Evolutionary conservation across 2,329 filamentous ascomycete genomes (phyloP).

Genomic region (Ascochyta clinopodiicola): DNA sequence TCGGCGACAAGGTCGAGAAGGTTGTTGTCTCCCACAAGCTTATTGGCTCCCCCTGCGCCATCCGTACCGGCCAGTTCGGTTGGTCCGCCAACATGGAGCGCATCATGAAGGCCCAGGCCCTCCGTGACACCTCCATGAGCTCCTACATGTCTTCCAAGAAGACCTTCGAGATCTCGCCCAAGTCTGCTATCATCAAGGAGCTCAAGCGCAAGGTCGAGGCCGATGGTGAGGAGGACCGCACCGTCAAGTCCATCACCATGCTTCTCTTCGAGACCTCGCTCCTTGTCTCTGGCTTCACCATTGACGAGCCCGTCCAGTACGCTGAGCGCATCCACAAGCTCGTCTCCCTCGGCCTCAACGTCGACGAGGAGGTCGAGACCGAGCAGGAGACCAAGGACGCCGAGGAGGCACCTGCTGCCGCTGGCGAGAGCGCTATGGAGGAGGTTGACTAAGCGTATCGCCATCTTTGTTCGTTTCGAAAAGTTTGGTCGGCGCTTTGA

Average conservation of each 20-base stretch:
- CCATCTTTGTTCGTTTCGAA: slow-evolving; percentile 39
- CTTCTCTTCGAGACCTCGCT: slow-evolving; percentile 99
- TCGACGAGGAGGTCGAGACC: slow-evolving; percentile 89
- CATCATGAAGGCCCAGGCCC: slow-evolving; percentile 99
- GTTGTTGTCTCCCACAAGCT: slow-evolving; percentile 99
- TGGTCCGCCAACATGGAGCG: slow-evolving; percentile 99
- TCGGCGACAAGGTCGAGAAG: slow-evolving; percentile 99
- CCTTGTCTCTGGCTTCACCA: slow-evolving; percentile 98
- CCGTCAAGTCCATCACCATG: slow-evolving; percentile 98
- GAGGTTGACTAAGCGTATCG: slow-evolving; percentile 84
- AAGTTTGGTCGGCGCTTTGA: slow-evolving; percentile 49
- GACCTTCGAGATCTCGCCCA: slow-evolving; percentile 99
- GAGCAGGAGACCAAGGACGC: slow-evolving; percentile 61
- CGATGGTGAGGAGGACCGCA: slow-evolving; percentile 97
- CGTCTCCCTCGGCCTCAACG: slow-evolving; percentile 94
- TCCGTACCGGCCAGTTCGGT: slow-evolving; percentile 99
- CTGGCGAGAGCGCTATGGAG: slow-evolving; percentile 97
- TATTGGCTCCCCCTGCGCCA: slow-evolving; percentile 90
- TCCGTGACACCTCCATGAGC: slow-evolving; percentile 99
- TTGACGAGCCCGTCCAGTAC: slow-evolving; percentile 97
- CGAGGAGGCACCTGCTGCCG: slow-evolving; percentile 66
- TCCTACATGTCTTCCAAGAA: slow-evolving; percentile 99
- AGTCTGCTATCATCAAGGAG: slow-evolving; percentile 97
- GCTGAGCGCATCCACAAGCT: slow-evolving; percentile 99
- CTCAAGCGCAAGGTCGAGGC: slow-evolving; percentile 99